Percentiles rank a stretch among this genome's conserved stretches.
Evolutionary conservation across 805 yeast genomes (phyloP).

Genomic region (Wickerhamiella qilinensis): DNA sequence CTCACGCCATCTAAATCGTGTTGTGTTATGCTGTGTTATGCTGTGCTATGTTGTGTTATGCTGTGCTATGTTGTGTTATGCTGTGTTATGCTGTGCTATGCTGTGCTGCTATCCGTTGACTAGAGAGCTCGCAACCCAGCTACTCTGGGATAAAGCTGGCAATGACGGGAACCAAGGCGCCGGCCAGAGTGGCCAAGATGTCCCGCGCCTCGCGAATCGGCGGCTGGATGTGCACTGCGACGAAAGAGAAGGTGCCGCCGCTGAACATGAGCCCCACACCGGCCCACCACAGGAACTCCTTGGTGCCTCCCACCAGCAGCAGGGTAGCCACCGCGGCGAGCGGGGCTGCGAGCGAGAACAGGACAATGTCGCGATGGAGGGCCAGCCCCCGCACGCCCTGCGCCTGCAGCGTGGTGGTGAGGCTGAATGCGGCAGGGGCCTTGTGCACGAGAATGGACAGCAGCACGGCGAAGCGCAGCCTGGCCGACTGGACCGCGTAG

Average conservation of each 20-base stretch:
- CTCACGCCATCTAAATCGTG: too few relatives aligned
- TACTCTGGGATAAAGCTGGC: neutral
- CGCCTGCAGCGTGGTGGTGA: constrained; percentile 35
- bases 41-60: too few relatives aligned
- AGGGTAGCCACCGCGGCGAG: constrained; percentile 39
- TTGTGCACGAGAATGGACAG: constrained; percentile 54
- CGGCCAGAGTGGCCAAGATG: constrained; percentile 1
- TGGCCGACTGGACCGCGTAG: constrained; percentile 24
- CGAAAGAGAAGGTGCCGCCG: constrained; percentile 60
- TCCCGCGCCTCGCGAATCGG: neutral
- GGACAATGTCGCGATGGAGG: constrained; percentile 29
- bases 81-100: too few relatives aligned
- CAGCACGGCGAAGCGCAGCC: constrained; percentile 32
- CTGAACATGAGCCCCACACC: constrained; percentile 41
- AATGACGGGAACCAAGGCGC: neutral
- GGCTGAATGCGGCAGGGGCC: constrained; percentile 58
- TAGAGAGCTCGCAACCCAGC: too few relatives aligned
- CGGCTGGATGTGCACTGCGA: constrained; percentile 42
- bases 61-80: too few relatives aligned
- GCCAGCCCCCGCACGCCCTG: constrained; percentile 22
- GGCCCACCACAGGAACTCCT: constrained; percentile 22
- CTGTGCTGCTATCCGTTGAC: too few relatives aligned
- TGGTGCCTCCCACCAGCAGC: constrained; percentile 17
- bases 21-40: too few relatives aligned
- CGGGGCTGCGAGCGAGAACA: constrained; percentile 49